Percentiles rank a stretch among this genome's conserved stretches.
phyloP scores from a whole-genome alignment of 2,329 filamentous ascomycete species.

The Elsinoe fawcettii region DNA sequence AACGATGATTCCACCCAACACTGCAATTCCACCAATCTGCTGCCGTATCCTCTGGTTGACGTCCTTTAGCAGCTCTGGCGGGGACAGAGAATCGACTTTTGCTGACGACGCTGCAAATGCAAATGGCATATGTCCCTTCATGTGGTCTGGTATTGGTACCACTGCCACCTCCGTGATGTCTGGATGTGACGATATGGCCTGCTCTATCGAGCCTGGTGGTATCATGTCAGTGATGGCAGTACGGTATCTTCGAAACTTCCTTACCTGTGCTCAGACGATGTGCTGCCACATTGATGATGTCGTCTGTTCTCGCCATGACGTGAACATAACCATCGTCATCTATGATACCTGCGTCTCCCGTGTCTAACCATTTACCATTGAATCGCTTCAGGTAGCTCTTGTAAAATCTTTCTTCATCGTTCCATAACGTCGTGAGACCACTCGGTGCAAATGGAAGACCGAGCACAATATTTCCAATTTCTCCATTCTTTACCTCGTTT shows the following conservation, averaged over 20 bases:
- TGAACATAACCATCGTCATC: slow-evolving; percentile 59
- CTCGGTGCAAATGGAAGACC: slow-evolving; percentile 75
- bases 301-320: slow-evolving; percentile 62
- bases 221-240: neutral
- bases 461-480: slow-evolving; percentile 88
- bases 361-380: slow-evolving; percentile 75
- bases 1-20: slow-evolving; percentile 76
- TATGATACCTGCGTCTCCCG: slow-evolving; percentile 81
- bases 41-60: slow-evolving; percentile 65
- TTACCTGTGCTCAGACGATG: slow-evolving; percentile 81
- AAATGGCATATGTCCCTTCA: slow-evolving; percentile 89
- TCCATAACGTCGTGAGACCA: slow-evolving; percentile 77
- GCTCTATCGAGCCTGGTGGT: slow-evolving; percentile 68
- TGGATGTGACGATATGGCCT: slow-evolving; percentile 77
- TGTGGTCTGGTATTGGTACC: slow-evolving; percentile 71
- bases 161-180: slow-evolving; percentile 76
- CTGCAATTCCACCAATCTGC: slow-evolving; percentile 82
- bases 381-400: slow-evolving; percentile 79
- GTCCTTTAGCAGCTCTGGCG: slow-evolving; percentile 51
- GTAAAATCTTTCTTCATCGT: slow-evolving; percentile 79
- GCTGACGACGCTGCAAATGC: slow-evolving; percentile 67
- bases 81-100: slow-evolving; percentile 44
- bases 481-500: slow-evolving; percentile 58
- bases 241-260: slow-evolving; percentile 22
- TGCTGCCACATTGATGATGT: slow-evolving; percentile 92